Percentiles rank a stretch among this genome's conserved stretches.
These are phyloP conservation scores for Starmerella geochares DNA, from an alignment of 805 yeast species.

Conservation along the genomic window DNA sequence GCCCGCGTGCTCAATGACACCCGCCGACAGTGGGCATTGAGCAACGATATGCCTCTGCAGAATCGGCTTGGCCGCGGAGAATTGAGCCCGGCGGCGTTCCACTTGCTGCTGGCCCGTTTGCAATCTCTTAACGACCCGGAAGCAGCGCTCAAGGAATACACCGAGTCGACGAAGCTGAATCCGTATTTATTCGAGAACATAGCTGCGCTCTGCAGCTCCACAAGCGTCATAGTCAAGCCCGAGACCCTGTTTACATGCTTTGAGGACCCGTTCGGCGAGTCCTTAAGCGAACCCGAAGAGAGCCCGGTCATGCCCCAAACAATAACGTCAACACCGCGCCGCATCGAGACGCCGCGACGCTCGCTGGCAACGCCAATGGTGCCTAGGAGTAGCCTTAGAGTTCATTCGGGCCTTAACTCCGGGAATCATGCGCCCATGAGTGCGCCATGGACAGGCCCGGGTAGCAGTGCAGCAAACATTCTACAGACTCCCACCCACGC, in stretches of 20 bases:
- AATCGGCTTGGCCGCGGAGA: conserved; percentile 18
- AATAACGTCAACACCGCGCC: conserved; percentile 21
- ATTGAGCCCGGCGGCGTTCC: conserved; percentile 45
- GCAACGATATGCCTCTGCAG: conserved; percentile 15
- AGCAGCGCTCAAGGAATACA: conserved; percentile 55
- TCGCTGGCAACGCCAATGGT: conserved; percentile 10
- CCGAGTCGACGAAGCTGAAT: conserved; percentile 59
- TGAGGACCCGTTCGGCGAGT: conserved; percentile 15
- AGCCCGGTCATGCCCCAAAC: conserved; percentile 6
- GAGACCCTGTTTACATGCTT: conserved; percentile 31
- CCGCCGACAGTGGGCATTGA: conserved; percentile 16
- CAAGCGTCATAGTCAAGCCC: conserved; percentile 57
- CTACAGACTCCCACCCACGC: conserved; percentile 8
- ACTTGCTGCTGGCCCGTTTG: conserved; percentile 59
- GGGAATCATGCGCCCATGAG: neutral
- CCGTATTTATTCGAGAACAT: conserved; percentile 84
- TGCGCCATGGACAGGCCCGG: neutral
- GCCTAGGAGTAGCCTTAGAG: neutral
- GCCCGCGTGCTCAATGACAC: conserved; percentile 38
- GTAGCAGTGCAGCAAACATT: neutral
- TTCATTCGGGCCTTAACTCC: neutral
- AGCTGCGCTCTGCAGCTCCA: conserved; percentile 54
- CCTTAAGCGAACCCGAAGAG: neutral
- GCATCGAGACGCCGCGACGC: conserved; percentile 12
- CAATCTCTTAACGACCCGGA: conserved; percentile 46